Evolutionary conservation across 176 grass and related monocot species (phyloP), one percentile per base, ranked within the genome.

Genomic region (Oryza rufipogon): DNA sequence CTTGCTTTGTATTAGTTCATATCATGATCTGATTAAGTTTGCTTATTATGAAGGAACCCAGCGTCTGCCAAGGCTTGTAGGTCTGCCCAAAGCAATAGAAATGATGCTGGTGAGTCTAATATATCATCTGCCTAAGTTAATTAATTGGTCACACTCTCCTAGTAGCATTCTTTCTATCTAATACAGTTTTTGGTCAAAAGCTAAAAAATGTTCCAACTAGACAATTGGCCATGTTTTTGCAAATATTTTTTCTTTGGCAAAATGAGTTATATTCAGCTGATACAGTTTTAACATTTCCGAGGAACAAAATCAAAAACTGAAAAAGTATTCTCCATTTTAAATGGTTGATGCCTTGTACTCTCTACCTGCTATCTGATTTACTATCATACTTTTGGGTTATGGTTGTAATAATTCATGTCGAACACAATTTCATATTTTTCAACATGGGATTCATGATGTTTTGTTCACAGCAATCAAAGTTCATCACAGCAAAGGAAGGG

Each of bases 1-100:
- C 41, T 71, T 73, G 22, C 23, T 73, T 91, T 67, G 38, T 76
- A 63, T 74, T 79, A 5, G 0, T 20, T 72, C 17, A 69, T 49
- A 44, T 32, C 36, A 70, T 68, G 60, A 68, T 68, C 13, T 78
- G 28, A 45, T 80, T 47, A 46, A n/a, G 10, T 81, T 74, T 65
- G 39, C 80, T 80, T 51, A 54, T 28, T 68, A 48, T 83, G 9
- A 75, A 99, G 96, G 96, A 68, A 99, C 96, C 22, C 96, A 99
- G 73, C 91, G 96, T 77, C 78, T 99, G 75, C 91, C 96, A 16
- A 99, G 96, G 88, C 96, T 99, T 89, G 93, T 99, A 70, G 93
- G 96, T 30, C 85, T 99, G 81, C 80, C 89, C 8, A 99, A 99
- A 85, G 96, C 93, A 74, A 87, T 91, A 76, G 96, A 99, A 89